These are phyloP conservation scores for Penicillium sp. DNA, from an alignment of 2,329 filamentous ascomycete species.

Conservation along the genomic window DNA sequence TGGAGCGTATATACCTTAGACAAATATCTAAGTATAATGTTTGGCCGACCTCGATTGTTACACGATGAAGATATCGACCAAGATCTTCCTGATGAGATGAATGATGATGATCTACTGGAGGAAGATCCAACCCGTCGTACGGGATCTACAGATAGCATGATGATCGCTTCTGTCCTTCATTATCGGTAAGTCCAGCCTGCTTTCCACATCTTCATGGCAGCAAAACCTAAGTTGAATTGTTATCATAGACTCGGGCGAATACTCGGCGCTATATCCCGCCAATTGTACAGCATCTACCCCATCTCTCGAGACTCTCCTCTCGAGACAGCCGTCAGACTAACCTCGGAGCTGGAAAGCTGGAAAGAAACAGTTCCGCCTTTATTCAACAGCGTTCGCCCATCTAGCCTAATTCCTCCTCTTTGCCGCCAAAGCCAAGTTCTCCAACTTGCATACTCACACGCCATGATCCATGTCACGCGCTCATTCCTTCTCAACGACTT, in stretches of 20 bases:
- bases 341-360: slow-evolving; percentile 38
- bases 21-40: slow-evolving; percentile 64
- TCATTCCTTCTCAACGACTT: slow-evolving; percentile 41
- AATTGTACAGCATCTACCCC: slow-evolving; percentile 43
- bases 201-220: neutral
- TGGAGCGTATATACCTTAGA: slow-evolving; percentile 66
- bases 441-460: slow-evolving; percentile 41
- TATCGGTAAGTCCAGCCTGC: slow-evolving; percentile 30
- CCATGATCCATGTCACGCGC: slow-evolving; percentile 42
- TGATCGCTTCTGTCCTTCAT: slow-evolving; percentile 43
- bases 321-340: slow-evolving; percentile 37
- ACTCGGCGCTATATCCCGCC: slow-evolving; percentile 50
- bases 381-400: slow-evolving; percentile 39
- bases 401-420: slow-evolving; percentile 41
- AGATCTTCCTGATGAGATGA: slow-evolving; percentile 56
- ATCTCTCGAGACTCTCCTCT: slow-evolving; percentile 32
- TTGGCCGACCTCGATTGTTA: slow-evolving; percentile 62
- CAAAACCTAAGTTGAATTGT: neutral
- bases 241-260: slow-evolving; percentile 53
- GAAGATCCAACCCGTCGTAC: slow-evolving; percentile 39
- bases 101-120: slow-evolving; percentile 59
- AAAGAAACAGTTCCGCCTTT: slow-evolving; percentile 38
- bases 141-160: slow-evolving; percentile 41
- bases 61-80: slow-evolving; percentile 68
- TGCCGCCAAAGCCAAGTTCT: slow-evolving; percentile 43